phyloP scores from a whole-genome alignment of 2,329 filamentous ascomycete species.

The Fusarium sp. region DNA sequence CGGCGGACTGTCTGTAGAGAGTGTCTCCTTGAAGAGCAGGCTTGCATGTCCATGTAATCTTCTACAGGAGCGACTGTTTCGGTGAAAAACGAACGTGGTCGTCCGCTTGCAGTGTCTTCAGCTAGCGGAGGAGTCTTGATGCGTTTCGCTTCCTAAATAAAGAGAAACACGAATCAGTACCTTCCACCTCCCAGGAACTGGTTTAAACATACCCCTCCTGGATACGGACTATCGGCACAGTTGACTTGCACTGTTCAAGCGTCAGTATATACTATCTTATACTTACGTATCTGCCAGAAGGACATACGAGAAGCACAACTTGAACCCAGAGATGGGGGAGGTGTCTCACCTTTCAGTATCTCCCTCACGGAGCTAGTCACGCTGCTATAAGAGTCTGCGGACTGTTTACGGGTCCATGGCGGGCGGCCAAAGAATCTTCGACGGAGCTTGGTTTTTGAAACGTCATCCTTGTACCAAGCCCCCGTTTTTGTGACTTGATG shows the following conservation, averaged over 20 bases:
- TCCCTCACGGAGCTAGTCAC: constrained; percentile 57
- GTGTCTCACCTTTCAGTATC: constrained; percentile 52
- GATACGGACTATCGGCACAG: constrained; percentile 45
- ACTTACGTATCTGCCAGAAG: neutral
- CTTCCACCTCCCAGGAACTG: neutral
- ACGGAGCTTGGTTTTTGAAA: constrained; percentile 42
- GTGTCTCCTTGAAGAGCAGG: constrained; percentile 7
- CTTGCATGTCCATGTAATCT: neutral
- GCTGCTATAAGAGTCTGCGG: constrained; percentile 52
- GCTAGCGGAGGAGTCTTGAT: constrained; percentile 60
- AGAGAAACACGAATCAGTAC: constrained; percentile 4
- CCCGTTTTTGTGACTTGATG: constrained; percentile 39
- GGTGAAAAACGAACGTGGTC: constrained; percentile 57
- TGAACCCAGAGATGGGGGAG: constrained; percentile 46
- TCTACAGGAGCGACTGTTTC: constrained; percentile 50
- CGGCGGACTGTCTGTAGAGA: constrained; percentile 38
- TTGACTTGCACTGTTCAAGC: constrained; percentile 13
- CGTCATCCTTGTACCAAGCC: constrained; percentile 50
- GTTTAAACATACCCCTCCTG: constrained; percentile 48
- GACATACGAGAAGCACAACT: constrained; percentile 28
- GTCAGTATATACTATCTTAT: constrained; percentile 5
- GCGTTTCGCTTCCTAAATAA: constrained; percentile 59
- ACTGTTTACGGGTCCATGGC: constrained; percentile 55
- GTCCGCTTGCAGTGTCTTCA: constrained; percentile 52
- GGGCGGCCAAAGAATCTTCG: constrained; percentile 55